Evolutionary conservation across 164 flowering plant genomes (phyloP).

Genomic region (Tetracentron sinense): DNA sequence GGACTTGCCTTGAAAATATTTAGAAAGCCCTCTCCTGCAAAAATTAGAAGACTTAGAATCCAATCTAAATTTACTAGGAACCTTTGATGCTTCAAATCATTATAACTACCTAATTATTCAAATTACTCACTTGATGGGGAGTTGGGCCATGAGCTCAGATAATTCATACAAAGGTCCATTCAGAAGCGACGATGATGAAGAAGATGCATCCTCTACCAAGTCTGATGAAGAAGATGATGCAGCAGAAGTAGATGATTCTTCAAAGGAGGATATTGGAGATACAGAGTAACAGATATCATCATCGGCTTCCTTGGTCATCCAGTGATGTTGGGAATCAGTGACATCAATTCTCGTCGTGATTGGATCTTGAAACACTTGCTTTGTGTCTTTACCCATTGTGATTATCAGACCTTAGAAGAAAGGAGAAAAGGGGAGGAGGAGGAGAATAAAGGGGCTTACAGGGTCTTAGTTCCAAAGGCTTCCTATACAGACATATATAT

Average conservation of each 20-base stretch:
- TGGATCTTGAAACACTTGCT: constrained; percentile 15
- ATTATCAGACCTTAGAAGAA: neutral
- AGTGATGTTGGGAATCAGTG: neutral
- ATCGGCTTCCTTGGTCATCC: constrained; percentile 30
- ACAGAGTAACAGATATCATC: constrained; percentile 21
- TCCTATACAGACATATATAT: constrained; percentile 12
- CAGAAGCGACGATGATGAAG: constrained; percentile 28
- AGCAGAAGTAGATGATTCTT: constrained; percentile 29
- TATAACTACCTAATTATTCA: neutral
- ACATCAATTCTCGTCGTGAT: constrained; percentile 1
- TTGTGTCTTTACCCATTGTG: constrained; percentile 27
- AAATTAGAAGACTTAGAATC: neutral
- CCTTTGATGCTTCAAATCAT: constrained; percentile 3
- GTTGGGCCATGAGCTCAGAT: constrained; percentile 69
- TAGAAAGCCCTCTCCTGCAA: constrained; percentile 84
- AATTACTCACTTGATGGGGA: constrained; percentile 76
- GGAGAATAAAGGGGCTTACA: neutral
- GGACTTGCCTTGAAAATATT: constrained; percentile 66
- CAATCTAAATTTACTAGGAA: neutral
- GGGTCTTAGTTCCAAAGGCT: neutral
- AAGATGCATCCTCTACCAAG: constrained; percentile 52
- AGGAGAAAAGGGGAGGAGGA: neutral
- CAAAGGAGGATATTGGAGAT: constrained; percentile 25
- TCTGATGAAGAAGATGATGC: constrained; percentile 44
- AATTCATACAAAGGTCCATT: constrained; percentile 70